Evolutionary conservation across 345 rosid species (phyloP).

Genomic region (Eucalyptus virginea): DNA sequence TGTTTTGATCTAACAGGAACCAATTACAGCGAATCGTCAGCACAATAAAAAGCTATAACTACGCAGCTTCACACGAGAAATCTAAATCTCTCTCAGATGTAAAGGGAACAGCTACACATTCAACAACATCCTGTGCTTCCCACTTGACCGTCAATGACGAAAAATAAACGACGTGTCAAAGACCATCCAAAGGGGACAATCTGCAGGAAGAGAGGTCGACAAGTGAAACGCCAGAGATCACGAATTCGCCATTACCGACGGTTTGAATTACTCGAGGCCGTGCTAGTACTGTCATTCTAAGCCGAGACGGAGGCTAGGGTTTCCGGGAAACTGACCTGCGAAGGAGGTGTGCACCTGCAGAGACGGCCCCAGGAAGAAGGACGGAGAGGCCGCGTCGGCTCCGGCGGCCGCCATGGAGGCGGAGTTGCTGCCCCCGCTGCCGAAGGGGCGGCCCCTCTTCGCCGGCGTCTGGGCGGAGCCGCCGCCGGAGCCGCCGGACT

Average conservation of each 20-base stretch:
- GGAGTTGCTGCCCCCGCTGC: conserved; percentile 46
- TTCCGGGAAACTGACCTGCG: conserved; percentile 37
- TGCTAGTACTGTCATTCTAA: background rate
- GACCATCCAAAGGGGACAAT: background rate
- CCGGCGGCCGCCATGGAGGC: conserved; percentile 38
- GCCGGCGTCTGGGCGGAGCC: conserved; percentile 50
- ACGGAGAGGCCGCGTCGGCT: conserved; percentile 60
- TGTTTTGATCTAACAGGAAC: conserved; percentile 60
- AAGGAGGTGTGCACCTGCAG: conserved; percentile 86
- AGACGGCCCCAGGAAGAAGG: conserved; percentile 71
- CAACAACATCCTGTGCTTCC: background rate
- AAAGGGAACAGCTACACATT: background rate
- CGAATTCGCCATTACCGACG: background rate
- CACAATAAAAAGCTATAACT: background rate
- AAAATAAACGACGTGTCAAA: background rate
- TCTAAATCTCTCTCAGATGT: background rate
- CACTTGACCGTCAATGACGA: background rate
- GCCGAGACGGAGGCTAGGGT: background rate
- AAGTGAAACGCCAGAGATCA: background rate
- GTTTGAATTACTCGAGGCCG: background rate
- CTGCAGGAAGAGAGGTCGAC: background rate
- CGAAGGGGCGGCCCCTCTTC: conserved; percentile 89
- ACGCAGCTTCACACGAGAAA: background rate
- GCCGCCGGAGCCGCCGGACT: conserved; percentile 59
- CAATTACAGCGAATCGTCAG: background rate